Evolutionary conservation across 83 land plant genomes (phyloP), one percentile per base, ranked within the genome.

Genomic region (Picea abies): DNA sequence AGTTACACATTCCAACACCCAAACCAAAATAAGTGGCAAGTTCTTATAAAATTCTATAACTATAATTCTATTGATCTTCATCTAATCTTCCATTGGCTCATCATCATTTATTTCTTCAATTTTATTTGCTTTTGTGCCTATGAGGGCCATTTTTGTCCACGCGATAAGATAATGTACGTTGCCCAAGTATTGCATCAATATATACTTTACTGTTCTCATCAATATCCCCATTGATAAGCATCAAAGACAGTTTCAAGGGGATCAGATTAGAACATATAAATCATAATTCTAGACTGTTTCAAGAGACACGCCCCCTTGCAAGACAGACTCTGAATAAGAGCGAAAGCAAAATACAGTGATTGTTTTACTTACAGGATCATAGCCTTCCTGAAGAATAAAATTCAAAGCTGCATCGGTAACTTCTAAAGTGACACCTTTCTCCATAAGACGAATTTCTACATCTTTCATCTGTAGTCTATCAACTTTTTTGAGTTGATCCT

Each of bases 161-260:
- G 9, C 82, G 63, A 82, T 90, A 98, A 2, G 80, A 23, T 76
- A 98, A 80, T 47, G 81, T 87, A 9, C 76, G 81, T 16, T 87
- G 89, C 23, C 85, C 91, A 19, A 84, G 79, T 20, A 76, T 87
- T 0, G 88, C 94, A 76, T 98, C 99, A 17, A 98, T 96, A 79
- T 85, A 96, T 2, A 98, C 98, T 0, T 98, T 98, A 4, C 97
- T 92, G 86, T 93, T 98, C 83, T 98, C 99, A 80, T 96, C 99
- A 44, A 98, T 93, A 61, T 94, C 98, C 3, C 85, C 98, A 37
- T 82, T 88, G 10, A 98, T 87, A 6, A 98, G 90, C 99, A 98
- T 96, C 70, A 60, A 88, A 22, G 99, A 96, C 65, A 98, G 81
- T 63, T 32, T 32, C 35, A 32, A 32, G 6, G 44, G 44, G 6